Evolutionary conservation across 163 green algal genomes (phyloP).

Genomic region (Coccomyxa subellipsoidea): DNA sequence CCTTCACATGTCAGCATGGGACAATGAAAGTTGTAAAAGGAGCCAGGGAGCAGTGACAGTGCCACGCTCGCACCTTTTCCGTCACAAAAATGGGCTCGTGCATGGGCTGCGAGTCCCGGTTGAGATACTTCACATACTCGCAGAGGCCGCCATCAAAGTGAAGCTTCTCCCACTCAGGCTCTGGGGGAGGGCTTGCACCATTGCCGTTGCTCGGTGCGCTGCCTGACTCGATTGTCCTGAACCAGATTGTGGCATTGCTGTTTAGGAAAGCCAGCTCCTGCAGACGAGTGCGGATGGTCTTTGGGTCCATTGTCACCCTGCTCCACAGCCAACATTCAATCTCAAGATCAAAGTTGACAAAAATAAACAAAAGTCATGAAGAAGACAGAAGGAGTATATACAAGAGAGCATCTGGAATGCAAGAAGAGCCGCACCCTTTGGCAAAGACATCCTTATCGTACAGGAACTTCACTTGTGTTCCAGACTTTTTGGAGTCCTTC

Average conservation of each 20-base stretch:
- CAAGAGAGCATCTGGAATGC: too few species aligned
- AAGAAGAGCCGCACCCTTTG: slow-evolving; percentile 25
- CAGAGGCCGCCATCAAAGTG: slow-evolving; percentile 65
- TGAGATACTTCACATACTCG: slow-evolving; percentile 84
- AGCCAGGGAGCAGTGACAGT: too few species aligned
- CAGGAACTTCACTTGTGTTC: slow-evolving; percentile 80
- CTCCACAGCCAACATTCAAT: not conserved
- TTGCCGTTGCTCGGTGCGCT: not conserved
- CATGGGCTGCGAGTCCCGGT: slow-evolving; percentile 56
- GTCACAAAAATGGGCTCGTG: slow-evolving; percentile 54
- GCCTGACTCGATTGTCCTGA: not conserved
- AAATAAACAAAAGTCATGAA: too few species aligned
- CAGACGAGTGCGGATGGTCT: slow-evolving; percentile 80
- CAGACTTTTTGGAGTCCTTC: slow-evolving; percentile 13
- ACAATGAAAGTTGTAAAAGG: too few species aligned
- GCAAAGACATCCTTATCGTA: slow-evolving; percentile 86
- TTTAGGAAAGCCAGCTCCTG: slow-evolving; percentile 97
- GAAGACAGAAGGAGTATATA: too few species aligned
- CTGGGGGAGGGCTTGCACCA: not conserved
- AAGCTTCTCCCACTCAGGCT: slow-evolving; percentile 66
- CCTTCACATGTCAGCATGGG: too few species aligned
- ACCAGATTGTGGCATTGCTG: slow-evolving; percentile 55
- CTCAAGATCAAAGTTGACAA: too few species aligned
- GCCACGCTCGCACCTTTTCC: not conserved
- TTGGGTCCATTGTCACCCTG: slow-evolving; percentile 70